Percentiles rank a stretch among this genome's conserved stretches.
Conservation (phyloP, 2,329 filamentous ascomycete genomes). For the Macrophomina phaseolina region DNA sequence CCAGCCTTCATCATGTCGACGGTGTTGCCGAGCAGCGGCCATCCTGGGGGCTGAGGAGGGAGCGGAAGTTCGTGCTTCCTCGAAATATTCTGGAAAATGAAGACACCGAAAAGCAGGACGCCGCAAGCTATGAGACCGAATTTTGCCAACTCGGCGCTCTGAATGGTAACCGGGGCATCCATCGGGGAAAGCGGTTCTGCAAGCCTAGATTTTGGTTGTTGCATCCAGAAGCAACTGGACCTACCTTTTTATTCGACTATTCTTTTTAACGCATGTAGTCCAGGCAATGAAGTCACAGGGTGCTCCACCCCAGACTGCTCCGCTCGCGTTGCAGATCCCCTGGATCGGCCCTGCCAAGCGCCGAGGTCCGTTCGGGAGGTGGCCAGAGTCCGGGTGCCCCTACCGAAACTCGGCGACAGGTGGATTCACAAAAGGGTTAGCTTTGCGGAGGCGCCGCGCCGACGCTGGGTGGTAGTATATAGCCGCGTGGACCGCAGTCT, state of each 20-base stretch:
- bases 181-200: neutral
- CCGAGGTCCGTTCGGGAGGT: neutral
- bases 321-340: neutral
- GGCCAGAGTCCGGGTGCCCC: neutral
- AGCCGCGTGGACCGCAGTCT: neutral
- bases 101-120: neutral
- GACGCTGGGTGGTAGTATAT: neutral
- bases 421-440: neutral
- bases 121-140: neutral
- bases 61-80: neutral
- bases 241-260: neutral
- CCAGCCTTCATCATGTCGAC: neutral
- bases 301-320: conserved; percentile 3
- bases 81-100: neutral
- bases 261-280: neutral
- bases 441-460: conserved; percentile 6
- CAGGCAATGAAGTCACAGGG: neutral
- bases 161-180: neutral
- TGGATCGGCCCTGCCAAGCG: neutral
- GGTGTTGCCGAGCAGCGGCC: neutral
- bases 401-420: neutral
- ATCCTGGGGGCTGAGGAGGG: neutral
- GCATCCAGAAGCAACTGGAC: neutral
- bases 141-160: neutral
- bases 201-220: neutral